These are phyloP conservation scores for Chlorella sp. DNA, from an alignment of 139 green algal genomes.

Conservation along the genomic window DNA sequence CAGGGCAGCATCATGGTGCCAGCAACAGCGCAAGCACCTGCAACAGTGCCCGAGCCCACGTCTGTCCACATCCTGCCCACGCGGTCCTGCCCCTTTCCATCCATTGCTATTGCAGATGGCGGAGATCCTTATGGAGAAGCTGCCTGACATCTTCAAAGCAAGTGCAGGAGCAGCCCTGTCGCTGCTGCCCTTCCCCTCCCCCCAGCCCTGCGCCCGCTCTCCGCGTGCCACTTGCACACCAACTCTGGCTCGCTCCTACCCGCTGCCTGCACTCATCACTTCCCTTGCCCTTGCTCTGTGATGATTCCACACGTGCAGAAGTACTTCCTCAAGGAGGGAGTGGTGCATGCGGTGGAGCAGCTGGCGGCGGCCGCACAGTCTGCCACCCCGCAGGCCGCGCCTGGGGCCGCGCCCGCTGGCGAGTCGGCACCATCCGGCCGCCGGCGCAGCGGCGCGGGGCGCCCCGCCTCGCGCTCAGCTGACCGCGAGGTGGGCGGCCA, in stretches of 20 bases:
- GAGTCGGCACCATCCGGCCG: neutral
- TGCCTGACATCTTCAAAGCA: conserved; percentile 70
- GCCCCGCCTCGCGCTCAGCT: conserved; percentile 28
- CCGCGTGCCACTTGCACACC: no score
- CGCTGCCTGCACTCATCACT: no score
- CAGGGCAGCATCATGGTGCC: neutral
- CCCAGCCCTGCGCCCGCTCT: no score
- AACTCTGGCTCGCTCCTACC: no score
- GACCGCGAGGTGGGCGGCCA: conserved; percentile 3
- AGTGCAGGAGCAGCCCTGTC: no score
- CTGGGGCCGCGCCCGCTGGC: neutral
- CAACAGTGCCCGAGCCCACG: no score
- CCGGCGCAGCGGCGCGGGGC: neutral
- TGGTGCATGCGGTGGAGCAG: conserved; percentile 85
- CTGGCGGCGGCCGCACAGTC: conserved; percentile 44
- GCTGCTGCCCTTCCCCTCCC: no score
- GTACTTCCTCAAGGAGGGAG: conserved; percentile 91
- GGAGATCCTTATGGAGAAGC: conserved; percentile 91
- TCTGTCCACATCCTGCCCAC: no score
- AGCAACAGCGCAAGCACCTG: neutral
- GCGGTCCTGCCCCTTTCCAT: no score
- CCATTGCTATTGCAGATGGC: no score
- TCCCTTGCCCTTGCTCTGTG: no score
- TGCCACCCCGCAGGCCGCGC: neutral
- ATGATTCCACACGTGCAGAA: no score